phyloP scores from a whole-genome alignment of 2,329 filamentous ascomycete genomes.

The Pestalotiopsis sp. region DNA sequence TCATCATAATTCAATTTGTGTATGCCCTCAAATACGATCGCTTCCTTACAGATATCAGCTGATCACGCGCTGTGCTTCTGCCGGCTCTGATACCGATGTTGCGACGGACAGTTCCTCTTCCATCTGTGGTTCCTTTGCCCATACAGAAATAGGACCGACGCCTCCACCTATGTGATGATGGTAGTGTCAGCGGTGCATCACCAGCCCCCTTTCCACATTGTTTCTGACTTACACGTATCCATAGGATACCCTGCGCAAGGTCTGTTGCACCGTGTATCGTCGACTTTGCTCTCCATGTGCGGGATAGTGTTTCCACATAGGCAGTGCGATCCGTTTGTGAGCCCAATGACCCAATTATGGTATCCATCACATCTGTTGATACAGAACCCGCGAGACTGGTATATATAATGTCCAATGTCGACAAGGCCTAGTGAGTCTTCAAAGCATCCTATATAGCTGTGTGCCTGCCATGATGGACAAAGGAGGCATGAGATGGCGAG shows the following conservation, averaged over 20 bases:
- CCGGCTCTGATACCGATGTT: background rate
- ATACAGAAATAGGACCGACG: background rate
- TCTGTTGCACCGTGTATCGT: conserved; percentile 19
- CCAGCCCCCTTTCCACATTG: background rate
- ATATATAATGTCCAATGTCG: conserved; percentile 9
- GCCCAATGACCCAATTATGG: conserved; percentile 13
- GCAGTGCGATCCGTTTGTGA: conserved; percentile 23
- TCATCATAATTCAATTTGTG: background rate
- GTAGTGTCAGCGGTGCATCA: background rate
- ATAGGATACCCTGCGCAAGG: conserved; percentile 22
- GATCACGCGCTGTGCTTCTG: background rate
- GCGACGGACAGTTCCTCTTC: background rate
- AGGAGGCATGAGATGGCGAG: background rate
- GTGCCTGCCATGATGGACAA: background rate
- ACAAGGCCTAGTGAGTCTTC: conserved; percentile 12
- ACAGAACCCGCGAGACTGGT: conserved; percentile 20
- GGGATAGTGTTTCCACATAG: conserved; percentile 21
- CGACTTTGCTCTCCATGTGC: conserved; percentile 12
- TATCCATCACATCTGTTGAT: background rate
- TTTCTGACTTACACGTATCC: conserved; percentile 6
- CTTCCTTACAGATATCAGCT: background rate
- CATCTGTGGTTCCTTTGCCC: conserved; percentile 1
- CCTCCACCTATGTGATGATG: background rate
- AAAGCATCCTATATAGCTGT: conserved; percentile 21
- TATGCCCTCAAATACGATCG: background rate